phyloP scores from a whole-genome alignment of 2,329 filamentous ascomycete genomes.

The Fusarium musae region DNA sequence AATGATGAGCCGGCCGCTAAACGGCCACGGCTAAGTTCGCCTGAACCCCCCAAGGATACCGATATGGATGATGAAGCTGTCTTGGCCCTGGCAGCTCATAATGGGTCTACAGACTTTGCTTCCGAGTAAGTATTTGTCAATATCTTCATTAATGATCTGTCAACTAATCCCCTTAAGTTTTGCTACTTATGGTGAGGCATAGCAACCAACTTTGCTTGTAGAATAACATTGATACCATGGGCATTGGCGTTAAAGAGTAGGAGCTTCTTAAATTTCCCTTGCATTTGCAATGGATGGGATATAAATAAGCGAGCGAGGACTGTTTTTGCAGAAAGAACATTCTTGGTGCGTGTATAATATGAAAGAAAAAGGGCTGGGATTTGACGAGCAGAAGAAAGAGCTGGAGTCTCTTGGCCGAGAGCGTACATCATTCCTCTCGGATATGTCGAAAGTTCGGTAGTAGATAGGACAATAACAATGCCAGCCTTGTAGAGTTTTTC shows the following conservation, averaged over 20 bases:
- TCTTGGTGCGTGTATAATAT: conserved; percentile 5
- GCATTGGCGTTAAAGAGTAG: conserved; percentile 35
- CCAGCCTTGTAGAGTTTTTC: not conserved
- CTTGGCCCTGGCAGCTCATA: conserved; percentile 59
- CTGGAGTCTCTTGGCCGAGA: not conserved
- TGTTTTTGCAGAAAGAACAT: not conserved
- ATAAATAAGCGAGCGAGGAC: conserved; percentile 10
- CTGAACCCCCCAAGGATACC: conserved; percentile 49
- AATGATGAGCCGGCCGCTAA: conserved; percentile 55
- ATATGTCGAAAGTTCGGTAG: not conserved
- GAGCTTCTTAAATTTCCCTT: conserved; percentile 13
- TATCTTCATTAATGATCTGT: not conserved
- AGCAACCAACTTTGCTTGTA: conserved; percentile 22
- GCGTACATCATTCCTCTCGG: not conserved
- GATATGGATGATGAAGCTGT: conserved; percentile 61
- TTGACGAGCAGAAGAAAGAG: not conserved
- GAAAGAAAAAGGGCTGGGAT: not conserved
- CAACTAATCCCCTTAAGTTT: conserved; percentile 47
- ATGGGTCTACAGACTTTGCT: conserved; percentile 53
- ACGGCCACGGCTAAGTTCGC: conserved; percentile 51
- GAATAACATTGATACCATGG: conserved; percentile 35
- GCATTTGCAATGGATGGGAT: not conserved
- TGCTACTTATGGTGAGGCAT: conserved; percentile 54
- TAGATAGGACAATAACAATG: not conserved
- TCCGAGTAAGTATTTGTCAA: conserved; percentile 53